A percentile compares a stretch with the other conserved stretches of the same genome.
Evolutionary conservation across 768 basidiomycete genomes (phyloP).

Genomic region (Rickenella mellea): DNA sequence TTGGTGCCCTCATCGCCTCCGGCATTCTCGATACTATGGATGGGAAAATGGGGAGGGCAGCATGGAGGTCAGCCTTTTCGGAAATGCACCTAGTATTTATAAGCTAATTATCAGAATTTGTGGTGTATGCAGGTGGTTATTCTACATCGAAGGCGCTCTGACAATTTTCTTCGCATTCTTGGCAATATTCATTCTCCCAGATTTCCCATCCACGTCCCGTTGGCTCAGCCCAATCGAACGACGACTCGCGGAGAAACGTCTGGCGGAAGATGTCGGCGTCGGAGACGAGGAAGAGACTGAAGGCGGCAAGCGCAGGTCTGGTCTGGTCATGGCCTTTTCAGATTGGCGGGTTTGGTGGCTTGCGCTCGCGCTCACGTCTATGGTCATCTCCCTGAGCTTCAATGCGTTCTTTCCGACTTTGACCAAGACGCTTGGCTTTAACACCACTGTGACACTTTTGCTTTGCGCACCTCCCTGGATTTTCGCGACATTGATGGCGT

Average conservation of each 20-base stretch:
- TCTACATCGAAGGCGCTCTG: conserved; percentile 56
- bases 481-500: conserved; percentile 49
- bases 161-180: conserved; percentile 44
- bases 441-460: conserved; percentile 53
- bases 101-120: neutral
- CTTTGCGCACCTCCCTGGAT: conserved; percentile 75
- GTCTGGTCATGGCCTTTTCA: conserved; percentile 47
- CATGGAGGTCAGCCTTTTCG: conserved; percentile 52
- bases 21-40: conserved; percentile 68
- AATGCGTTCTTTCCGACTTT: conserved; percentile 77
- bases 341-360: conserved; percentile 88
- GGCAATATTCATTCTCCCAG: conserved; percentile 60
- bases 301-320: conserved; percentile 26
- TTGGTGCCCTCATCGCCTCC: conserved; percentile 71
- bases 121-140: conserved; percentile 47
- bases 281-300: no score
- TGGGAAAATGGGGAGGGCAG: conserved; percentile 53
- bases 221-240: conserved; percentile 55
- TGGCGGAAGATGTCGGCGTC: conserved; percentile 56
- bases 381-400: conserved; percentile 61
- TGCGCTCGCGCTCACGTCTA: conserved; percentile 47
- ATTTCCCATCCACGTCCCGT: conserved; percentile 53
- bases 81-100: neutral
- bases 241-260: conserved; percentile 45
- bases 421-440: conserved; percentile 61